Percentiles rank a stretch among this genome's conserved stretches.
phyloP scores from a whole-genome alignment of 306 rosid genomes.

The Biancaea sappan region DNA sequence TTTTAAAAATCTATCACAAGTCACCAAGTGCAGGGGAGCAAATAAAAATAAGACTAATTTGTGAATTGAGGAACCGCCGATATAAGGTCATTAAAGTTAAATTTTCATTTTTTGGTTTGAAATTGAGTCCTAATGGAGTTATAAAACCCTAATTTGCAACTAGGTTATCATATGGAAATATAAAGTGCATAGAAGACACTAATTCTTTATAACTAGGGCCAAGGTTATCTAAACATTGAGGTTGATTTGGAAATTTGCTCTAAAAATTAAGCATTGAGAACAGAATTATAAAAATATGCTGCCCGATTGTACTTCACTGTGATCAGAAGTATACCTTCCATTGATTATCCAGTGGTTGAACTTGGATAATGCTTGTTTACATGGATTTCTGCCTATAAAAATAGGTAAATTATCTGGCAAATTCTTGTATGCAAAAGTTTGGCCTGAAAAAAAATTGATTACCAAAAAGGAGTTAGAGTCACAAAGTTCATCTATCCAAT shows the following conservation, averaged over 20 bases:
- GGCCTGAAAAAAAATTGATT: background rate
- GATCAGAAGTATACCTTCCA: background rate
- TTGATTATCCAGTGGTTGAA: background rate
- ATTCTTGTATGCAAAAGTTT: constrained; percentile 7
- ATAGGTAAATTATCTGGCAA: background rate
- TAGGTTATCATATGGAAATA: background rate
- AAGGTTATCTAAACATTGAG: background rate
- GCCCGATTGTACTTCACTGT: background rate
- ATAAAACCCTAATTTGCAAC: background rate
- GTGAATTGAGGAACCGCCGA: background rate
- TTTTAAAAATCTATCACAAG: background rate
- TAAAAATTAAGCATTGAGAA: background rate
- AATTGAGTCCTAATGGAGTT: background rate
- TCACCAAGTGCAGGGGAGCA: background rate
- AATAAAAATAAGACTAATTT: background rate
- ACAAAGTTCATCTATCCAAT: background rate
- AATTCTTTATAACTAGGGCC: background rate
- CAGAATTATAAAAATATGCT: background rate
- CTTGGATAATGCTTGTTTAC: constrained; percentile 1
- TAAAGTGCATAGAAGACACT: background rate
- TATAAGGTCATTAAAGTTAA: background rate
- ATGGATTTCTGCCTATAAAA: background rate
- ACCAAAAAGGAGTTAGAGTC: too few relatives aligned
- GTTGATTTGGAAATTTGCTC: background rate
- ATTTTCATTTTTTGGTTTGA: background rate